Conservation (phyloP, 2,329 filamentous ascomycete genomes). For the Thielaviopsis cerberus region DNA sequence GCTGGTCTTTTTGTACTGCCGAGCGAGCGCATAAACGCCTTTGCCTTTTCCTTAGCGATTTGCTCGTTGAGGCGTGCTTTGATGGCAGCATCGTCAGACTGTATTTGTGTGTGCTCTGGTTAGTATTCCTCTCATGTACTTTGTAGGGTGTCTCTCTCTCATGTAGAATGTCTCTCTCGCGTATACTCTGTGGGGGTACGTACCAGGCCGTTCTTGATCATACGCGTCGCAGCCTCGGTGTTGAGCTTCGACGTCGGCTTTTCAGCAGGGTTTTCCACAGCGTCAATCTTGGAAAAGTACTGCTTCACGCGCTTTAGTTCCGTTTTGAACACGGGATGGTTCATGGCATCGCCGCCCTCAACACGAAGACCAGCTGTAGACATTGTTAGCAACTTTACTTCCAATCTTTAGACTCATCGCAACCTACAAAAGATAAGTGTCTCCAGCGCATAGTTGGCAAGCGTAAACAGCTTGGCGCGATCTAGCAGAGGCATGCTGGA, state of each 20-base stretch:
- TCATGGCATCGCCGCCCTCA: constrained; percentile 61
- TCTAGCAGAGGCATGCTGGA: constrained; percentile 78
- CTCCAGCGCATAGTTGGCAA: constrained; percentile 75
- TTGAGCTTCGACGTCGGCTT: constrained; percentile 37
- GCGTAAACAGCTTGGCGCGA: constrained; percentile 82
- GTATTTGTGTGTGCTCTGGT: neutral
- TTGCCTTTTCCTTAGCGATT: constrained; percentile 37
- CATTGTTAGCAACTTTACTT: constrained; percentile 7
- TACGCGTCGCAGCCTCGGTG: constrained; percentile 58
- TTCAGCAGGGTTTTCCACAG: constrained; percentile 38
- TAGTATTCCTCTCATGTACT: neutral
- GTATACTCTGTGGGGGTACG: too few relatives aligned
- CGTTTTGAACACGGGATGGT: constrained; percentile 57
- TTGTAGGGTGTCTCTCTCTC: too few relatives aligned
- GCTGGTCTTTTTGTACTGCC: constrained; percentile 22
- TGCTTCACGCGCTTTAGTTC: constrained; percentile 76
- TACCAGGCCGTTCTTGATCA: constrained; percentile 68
- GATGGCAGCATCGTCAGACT: constrained; percentile 34
- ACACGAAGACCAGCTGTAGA: constrained; percentile 52
- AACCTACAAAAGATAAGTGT: constrained; percentile 66
- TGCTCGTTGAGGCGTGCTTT: constrained; percentile 35
- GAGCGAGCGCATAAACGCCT: constrained; percentile 29
- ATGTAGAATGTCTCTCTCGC: too few relatives aligned
- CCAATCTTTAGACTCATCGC: too few relatives aligned
- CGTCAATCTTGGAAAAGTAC: constrained; percentile 85